These are phyloP conservation scores for Corynascus novoguineensis DNA, from an alignment of 495 filamentous ascomycete species.

Conservation along the genomic window DNA sequence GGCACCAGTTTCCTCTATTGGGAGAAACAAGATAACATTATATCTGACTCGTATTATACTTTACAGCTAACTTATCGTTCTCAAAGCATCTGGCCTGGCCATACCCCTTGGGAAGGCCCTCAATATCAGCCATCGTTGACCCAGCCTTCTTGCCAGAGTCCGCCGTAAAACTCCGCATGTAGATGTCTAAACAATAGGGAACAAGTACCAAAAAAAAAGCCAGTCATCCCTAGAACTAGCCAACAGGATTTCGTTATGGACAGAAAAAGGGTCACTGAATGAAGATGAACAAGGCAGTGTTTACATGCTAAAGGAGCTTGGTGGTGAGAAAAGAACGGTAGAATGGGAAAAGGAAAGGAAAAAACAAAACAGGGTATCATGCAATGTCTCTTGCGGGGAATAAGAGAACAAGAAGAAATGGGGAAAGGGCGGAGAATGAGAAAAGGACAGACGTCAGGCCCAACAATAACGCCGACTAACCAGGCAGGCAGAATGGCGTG, in stretches of 20 bases:
- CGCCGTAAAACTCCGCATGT: background rate
- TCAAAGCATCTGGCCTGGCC: background rate
- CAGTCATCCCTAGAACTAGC: no score
- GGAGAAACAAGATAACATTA: background rate
- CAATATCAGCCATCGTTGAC: background rate
- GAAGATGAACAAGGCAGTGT: no score
- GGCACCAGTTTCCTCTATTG: background rate
- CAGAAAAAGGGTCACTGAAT: no score
- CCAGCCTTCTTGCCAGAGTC: background rate
- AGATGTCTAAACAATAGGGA: background rate
- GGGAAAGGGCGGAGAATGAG: background rate
- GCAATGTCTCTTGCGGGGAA: constrained; percentile 6
- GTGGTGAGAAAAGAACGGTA: background rate
- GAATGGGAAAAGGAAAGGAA: background rate
- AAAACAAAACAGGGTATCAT: constrained; percentile 15
- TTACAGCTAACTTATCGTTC: background rate
- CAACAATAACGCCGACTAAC: background rate
- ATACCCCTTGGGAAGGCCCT: no score
- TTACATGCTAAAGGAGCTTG: background rate
- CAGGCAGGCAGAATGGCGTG: no score
- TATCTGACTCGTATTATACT: background rate
- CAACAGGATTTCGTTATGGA: no score
- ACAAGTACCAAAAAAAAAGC: no score
- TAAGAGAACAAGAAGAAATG: background rate
- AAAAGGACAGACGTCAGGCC: background rate